Percentiles rank a stretch among this genome's conserved stretches.
Conservation (phyloP, 2,329 filamentous ascomycete genomes). For the Stagonosporopsis cucurbitacearum region DNA sequence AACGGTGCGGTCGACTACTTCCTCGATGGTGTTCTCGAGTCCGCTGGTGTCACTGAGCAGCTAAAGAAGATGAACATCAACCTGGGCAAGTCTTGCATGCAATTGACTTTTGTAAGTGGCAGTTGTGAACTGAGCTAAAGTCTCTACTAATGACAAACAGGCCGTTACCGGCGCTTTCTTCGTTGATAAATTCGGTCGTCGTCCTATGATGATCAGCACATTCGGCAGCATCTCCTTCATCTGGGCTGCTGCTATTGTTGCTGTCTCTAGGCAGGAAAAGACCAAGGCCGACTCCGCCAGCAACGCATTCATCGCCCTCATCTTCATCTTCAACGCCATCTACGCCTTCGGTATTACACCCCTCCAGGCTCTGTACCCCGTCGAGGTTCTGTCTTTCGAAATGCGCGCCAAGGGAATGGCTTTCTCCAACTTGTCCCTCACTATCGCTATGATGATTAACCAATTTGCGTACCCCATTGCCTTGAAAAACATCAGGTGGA, state of each 20-base stretch:
- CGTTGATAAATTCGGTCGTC: conserved; percentile 43
- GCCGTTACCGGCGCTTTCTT: conserved; percentile 45
- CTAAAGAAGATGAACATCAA: conserved; percentile 48
- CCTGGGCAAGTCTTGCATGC: conserved; percentile 44
- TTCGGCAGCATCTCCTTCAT: conserved; percentile 31
- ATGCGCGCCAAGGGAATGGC: conserved; percentile 58
- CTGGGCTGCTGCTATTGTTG: conserved; percentile 34
- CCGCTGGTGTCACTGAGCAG: conserved; percentile 44
- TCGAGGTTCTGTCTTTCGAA: conserved; percentile 58
- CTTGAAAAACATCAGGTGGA: conserved; percentile 33
- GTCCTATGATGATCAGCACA: conserved; percentile 41
- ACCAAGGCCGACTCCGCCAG: conserved; percentile 20
- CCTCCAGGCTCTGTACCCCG: conserved; percentile 56
- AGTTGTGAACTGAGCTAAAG: not conserved
- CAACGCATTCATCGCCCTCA: conserved; percentile 46
- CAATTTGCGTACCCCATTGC: conserved; percentile 41
- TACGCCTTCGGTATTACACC: conserved; percentile 52
- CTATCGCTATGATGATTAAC: conserved; percentile 34
- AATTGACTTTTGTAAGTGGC: conserved; percentile 37
- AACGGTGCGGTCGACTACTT: conserved; percentile 48
- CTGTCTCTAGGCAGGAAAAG: conserved; percentile 25
- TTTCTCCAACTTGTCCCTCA: conserved; percentile 52
- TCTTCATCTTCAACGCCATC: conserved; percentile 54
- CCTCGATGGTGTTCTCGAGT: conserved; percentile 43
- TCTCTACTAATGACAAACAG: conserved; percentile 6